A percentile compares a stretch with the other conserved stretches of the same genome.
These are phyloP conservation scores for Candida easanensis DNA, from an alignment of 805 yeast genomes.

Conservation along the genomic window DNA sequence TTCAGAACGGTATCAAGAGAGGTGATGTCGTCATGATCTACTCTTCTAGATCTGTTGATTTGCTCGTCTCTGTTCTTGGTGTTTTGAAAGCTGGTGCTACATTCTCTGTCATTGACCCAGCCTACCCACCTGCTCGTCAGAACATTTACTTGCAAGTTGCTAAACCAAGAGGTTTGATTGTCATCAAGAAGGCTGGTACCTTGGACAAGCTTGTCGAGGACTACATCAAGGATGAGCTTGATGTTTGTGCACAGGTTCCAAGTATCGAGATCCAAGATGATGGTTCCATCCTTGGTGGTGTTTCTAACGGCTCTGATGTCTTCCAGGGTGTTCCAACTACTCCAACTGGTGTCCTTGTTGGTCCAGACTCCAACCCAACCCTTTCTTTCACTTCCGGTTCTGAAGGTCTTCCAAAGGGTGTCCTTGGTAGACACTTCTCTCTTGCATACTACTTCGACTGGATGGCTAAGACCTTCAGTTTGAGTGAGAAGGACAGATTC, in stretches of 20 bases:
- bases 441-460: constrained; percentile 97
- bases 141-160: constrained; percentile 92
- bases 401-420: constrained; percentile 99
- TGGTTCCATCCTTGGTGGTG: constrained; percentile 69
- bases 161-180: constrained; percentile 86
- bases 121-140: constrained; percentile 98
- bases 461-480: constrained; percentile 88
- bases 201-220: constrained; percentile 75
- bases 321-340: constrained; percentile 46
- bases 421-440: constrained; percentile 94
- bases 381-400: constrained; percentile 96
- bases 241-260: constrained; percentile 71
- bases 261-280: constrained; percentile 74
- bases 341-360: constrained; percentile 87
- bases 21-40: constrained; percentile 98
- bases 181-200: constrained; percentile 84
- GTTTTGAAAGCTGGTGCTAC: constrained; percentile 98
- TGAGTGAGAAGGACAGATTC: constrained; percentile 78
- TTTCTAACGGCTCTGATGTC: constrained; percentile 41
- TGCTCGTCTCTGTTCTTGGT: constrained; percentile 96
- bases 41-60: constrained; percentile 95
- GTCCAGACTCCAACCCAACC: constrained; percentile 98
- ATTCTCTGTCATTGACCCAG: constrained; percentile 97
- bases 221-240: constrained; percentile 70
- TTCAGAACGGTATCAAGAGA: constrained; percentile 72